phyloP scores from a whole-genome alignment of 371 early-diverging fungal genomes.

The Saksenaea vasiformis region DNA sequence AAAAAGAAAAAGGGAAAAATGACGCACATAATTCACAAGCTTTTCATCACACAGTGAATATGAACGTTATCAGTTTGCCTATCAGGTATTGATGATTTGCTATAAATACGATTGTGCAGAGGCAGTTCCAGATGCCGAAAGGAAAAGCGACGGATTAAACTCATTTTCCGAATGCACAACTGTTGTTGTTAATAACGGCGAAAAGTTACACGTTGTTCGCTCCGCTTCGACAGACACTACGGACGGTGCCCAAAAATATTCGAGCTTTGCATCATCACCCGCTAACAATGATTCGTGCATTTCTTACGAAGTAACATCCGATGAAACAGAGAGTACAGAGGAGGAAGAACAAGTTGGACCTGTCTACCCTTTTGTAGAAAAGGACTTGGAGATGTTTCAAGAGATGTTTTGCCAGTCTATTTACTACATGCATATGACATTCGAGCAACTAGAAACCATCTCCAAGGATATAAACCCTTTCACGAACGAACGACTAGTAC shows the following conservation, averaged over 20 bases:
- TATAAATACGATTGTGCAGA: slow-evolving; percentile 1
- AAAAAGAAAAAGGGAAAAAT: background rate
- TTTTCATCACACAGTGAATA: slow-evolving; percentile 42
- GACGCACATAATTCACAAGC: background rate
- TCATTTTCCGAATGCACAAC: background rate
- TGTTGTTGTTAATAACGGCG: background rate
- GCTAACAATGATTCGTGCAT: background rate
- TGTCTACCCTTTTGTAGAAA: slow-evolving; percentile 2
- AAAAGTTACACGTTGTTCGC: background rate
- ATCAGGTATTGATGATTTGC: slow-evolving; percentile 38
- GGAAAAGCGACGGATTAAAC: background rate
- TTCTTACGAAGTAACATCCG: background rate
- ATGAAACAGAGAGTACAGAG: background rate
- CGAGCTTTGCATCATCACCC: slow-evolving; percentile 17
- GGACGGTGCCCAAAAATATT: slow-evolving; percentile 11
- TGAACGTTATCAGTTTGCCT: slow-evolving; percentile 57
- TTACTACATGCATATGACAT: slow-evolving; percentile 61
- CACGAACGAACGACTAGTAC: slow-evolving; percentile 35
- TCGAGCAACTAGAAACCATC: slow-evolving; percentile 53
- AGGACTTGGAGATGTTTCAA: slow-evolving; percentile 28
- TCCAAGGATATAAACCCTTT: slow-evolving; percentile 45
- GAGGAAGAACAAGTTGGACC: slow-evolving; percentile 2
- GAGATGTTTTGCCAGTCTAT: slow-evolving; percentile 40
- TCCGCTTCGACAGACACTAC: background rate
- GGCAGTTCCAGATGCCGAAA: slow-evolving; percentile 13